phyloP scores from a whole-genome alignment of 106 monocot genomes.

The Platanthera zijinensis region DNA sequence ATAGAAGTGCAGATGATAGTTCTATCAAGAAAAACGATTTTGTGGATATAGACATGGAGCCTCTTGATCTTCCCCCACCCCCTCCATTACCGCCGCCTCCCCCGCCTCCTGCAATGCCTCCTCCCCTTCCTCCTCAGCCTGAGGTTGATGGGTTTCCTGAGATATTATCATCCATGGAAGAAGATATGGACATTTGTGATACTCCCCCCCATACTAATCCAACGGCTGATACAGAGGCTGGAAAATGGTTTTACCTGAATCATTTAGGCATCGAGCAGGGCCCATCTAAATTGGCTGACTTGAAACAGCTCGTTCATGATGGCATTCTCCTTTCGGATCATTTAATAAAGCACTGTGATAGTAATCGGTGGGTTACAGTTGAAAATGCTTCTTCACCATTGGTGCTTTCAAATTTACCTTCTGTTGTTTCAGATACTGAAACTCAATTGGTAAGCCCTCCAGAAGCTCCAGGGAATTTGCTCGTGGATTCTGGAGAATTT shows the following conservation, averaged over 20 bases:
- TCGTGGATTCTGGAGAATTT: constrained; percentile 48
- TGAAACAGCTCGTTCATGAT: constrained; percentile 72
- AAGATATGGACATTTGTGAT: constrained; percentile 99
- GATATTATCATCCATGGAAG: constrained; percentile 72
- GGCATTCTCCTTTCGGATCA: constrained; percentile 86
- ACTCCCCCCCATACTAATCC: constrained; percentile 71
- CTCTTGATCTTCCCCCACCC: constrained; percentile 37
- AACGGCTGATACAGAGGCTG: constrained; percentile 26
- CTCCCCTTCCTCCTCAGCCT: constrained; percentile 33
- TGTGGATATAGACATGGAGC: constrained; percentile 20
- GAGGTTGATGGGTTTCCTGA: constrained; percentile 33
- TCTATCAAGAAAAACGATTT: constrained; percentile 29
- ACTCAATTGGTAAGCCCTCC: constrained; percentile 67
- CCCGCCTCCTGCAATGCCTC: constrained; percentile 24
- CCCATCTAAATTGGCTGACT: constrained; percentile 68
- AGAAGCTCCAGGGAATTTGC: constrained; percentile 66
- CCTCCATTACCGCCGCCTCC: constrained; percentile 48
- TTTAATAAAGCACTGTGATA: constrained; percentile 89
- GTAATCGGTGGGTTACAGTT: constrained; percentile 87
- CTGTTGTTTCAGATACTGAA: constrained; percentile 65
- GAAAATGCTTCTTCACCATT: constrained; percentile 95
- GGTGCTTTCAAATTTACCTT: constrained; percentile 31
- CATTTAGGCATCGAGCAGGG: constrained; percentile 80
- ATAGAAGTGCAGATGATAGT: constrained; percentile 36
- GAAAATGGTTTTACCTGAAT: constrained; percentile 92